Base-by-base conservation (phyloP, 441 rosid species). In the Erodium trifolium region DNA sequence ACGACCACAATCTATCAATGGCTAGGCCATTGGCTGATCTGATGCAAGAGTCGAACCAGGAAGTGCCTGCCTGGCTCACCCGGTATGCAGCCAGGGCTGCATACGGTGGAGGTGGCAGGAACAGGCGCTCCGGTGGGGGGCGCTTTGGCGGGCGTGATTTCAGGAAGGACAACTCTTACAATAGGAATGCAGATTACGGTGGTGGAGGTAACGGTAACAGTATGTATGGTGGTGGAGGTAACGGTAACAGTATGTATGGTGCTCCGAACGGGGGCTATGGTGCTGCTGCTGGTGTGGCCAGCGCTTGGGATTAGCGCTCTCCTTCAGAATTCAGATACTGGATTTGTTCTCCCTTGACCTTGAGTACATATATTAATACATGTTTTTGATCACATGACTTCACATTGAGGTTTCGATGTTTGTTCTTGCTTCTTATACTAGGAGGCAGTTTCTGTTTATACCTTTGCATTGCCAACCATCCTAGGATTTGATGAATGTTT, bases 11-110 rank as follows among this genome's bases (percentile, higher is more conserved):
- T 77, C 45, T 80, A 39, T 87, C 96, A 5, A 27, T 93, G 84
- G 96, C 98, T 4, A 89, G 76, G 83, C 43, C 87, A 9, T 78
- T 91, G 43, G 66, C 87, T 0, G 96, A 91, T 12, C 76, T 91
- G 75, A 93, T 93, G 98, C 92, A 87, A 81, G 96, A 93, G 81
- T 74, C 96, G 35, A 93, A 89, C 68, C 99, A 93, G 75, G 99
- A 91, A 84, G 97, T 93, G 53, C 99, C 96, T 71, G 82, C 78
- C 27, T 93, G 98, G 97, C 92, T 91, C 65, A 68, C 88, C 49
- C 91, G 87, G 4, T 87, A 81, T 65, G 86, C 97, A 45, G 78
- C 88, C 1, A 93, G 93, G 37, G 71, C 96, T 19, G 80, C 86
- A 3, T 85, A 71, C 66, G 81, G 82, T 2, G 81, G 82, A 4